A percentile compares a stretch with the other conserved stretches of the same genome.
Conservation (phyloP, 805 yeast species). For the Aciculoconidium aculeatum region DNA sequence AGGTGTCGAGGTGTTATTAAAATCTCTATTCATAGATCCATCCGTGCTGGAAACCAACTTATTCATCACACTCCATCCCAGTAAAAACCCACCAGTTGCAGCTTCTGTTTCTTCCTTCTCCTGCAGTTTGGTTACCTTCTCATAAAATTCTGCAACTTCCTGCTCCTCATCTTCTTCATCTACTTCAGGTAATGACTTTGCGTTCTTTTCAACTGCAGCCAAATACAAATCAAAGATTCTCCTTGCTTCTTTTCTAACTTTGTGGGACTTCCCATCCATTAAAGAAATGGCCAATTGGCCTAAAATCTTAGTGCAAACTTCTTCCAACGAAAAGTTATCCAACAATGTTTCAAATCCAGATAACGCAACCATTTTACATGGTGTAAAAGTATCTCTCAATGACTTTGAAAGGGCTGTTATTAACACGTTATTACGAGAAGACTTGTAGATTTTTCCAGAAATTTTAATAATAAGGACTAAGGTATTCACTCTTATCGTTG, state of each 20-base stretch:
- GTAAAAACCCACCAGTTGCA: slow-evolving; percentile 12
- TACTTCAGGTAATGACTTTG: slow-evolving; percentile 25
- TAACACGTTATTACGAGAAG: slow-evolving; percentile 63
- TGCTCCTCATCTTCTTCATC: slow-evolving; percentile 36
- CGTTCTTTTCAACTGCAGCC: slow-evolving; percentile 33
- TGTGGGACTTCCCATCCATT: slow-evolving; percentile 59
- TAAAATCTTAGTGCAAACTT: slow-evolving; percentile 72
- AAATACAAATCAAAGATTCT: slow-evolving; percentile 56
- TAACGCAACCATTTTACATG: slow-evolving; percentile 71
- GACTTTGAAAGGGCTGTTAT: slow-evolving; percentile 85
- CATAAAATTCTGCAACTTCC: slow-evolving; percentile 28
- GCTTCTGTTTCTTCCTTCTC: slow-evolving; percentile 6
- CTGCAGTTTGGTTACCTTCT: slow-evolving; percentile 12
- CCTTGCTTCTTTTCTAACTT: slow-evolving; percentile 70
- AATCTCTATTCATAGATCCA: slow-evolving; percentile 31
- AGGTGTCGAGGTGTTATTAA: slow-evolving; percentile 33
- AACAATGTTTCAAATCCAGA: slow-evolving; percentile 63
- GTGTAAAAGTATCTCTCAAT: slow-evolving; percentile 70
- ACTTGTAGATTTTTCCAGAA: slow-evolving; percentile 49
- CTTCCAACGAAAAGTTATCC: slow-evolving; percentile 63
- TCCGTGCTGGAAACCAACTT: slow-evolving; percentile 27
- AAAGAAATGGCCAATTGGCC: slow-evolving; percentile 83
- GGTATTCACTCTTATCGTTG: slow-evolving; percentile 75
- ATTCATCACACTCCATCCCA: slow-evolving; percentile 36
- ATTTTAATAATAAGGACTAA: slow-evolving; percentile 63